Percentiles rank a stretch among this genome's conserved stretches.
phyloP scores from a whole-genome alignment of 108 stramenopile genomes.

The Skeletonema tropicum region DNA sequence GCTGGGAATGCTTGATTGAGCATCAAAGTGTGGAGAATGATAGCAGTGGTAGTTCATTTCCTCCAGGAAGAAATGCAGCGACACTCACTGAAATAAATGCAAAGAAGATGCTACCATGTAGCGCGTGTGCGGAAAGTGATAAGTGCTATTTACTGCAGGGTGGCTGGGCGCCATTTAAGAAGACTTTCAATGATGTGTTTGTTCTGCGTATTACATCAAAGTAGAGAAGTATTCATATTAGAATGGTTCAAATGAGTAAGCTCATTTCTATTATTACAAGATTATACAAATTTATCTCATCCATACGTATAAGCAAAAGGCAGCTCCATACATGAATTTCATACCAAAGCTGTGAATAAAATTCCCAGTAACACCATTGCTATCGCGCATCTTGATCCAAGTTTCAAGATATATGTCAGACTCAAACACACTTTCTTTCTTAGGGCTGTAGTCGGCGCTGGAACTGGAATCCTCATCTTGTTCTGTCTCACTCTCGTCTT shows the following conservation, averaged over 20 bases:
- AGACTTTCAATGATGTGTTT: slow-evolving; percentile 62
- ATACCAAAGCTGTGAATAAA: neutral
- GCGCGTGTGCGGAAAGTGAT: neutral
- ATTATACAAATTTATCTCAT: neutral
- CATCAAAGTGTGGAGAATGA: slow-evolving; percentile 14
- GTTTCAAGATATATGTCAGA: neutral
- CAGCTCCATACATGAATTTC: neutral
- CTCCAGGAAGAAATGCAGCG: slow-evolving; percentile 79
- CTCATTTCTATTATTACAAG: neutral
- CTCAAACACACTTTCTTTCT: neutral
- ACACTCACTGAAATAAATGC: slow-evolving; percentile 49
- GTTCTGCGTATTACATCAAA: slow-evolving; percentile 35
- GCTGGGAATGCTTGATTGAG: slow-evolving; percentile 38
- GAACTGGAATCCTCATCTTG: neutral
- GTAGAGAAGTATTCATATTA: neutral
- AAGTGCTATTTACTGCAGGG: slow-evolving; percentile 62
- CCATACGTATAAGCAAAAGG: neutral
- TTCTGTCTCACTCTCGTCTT: neutral
- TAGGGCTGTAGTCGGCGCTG: neutral
- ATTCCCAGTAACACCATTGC: neutral
- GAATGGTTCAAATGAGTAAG: neutral
- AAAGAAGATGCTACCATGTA: slow-evolving; percentile 15
- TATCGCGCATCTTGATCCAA: neutral
- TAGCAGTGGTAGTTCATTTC: slow-evolving; percentile 15
- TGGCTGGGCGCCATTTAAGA: slow-evolving; percentile 75